Percentiles rank a stretch among this genome's conserved stretches.
Conservation (phyloP, 345 rosid genomes). For the Populus simonii region DNA sequence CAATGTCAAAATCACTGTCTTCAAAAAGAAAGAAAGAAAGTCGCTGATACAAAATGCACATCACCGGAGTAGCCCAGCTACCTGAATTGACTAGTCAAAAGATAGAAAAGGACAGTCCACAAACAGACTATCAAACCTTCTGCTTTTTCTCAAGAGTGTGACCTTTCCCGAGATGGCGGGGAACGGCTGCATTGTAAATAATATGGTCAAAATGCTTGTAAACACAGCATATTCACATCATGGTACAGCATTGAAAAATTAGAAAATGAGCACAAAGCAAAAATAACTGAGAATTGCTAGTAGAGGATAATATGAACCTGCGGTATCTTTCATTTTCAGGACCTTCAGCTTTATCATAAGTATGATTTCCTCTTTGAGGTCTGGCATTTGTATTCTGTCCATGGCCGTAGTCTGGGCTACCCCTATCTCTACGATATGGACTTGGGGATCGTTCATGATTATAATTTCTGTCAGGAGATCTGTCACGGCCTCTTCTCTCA, state of each 20-base stretch:
- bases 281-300: neutral
- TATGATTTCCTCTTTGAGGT: neutral
- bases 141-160: neutral
- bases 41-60: neutral
- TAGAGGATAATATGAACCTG: neutral
- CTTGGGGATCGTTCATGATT: neutral
- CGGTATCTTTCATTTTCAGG: neutral
- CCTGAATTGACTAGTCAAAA: neutral
- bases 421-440: conserved; percentile 8
- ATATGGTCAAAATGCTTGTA: neutral
- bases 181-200: neutral
- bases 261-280: neutral
- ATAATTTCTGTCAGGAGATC: conserved; percentile 46
- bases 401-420: conserved; percentile 6
- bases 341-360: neutral
- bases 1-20: neutral
- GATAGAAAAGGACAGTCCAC: neutral
- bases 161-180: neutral
- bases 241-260: neutral
- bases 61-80: neutral
- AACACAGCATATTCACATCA: neutral
- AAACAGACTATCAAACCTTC: neutral
- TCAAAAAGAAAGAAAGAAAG: neutral
- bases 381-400: conserved; percentile 11
- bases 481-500: conserved; percentile 51